These are phyloP conservation scores for Pseudogymnoascus sp. DNA, from an alignment of 2,329 filamentous ascomycete species.

Conservation along the genomic window DNA sequence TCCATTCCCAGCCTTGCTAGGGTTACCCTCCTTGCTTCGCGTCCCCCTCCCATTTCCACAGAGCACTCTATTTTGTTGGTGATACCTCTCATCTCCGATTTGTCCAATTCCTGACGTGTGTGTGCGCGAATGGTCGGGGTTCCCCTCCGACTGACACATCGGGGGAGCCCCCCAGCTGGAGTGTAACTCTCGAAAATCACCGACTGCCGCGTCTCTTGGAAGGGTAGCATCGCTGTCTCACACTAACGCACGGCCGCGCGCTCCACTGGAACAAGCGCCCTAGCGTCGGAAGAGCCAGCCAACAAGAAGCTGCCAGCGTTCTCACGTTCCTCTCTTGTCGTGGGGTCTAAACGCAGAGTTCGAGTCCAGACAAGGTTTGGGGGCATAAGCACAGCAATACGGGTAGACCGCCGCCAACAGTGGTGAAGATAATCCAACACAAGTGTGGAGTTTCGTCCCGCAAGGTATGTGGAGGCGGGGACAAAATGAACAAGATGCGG, in stretches of 20 bases:
- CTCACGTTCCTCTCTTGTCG: neutral
- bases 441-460: neutral
- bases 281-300: neutral
- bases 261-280: neutral
- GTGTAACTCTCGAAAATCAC: neutral
- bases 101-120: neutral
- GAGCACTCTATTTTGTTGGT: constrained; percentile 3
- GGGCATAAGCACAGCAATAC: neutral
- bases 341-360: neutral
- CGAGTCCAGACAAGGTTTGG: constrained; percentile 2
- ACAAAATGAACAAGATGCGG: neutral
- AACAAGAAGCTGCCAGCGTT: neutral
- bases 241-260: constrained; percentile 7
- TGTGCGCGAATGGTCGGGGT: neutral
- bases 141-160: neutral
- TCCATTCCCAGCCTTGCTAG: neutral
- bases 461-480: neutral
- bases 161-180: neutral
- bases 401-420: neutral
- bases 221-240: neutral
- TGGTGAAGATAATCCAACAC: neutral
- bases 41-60: neutral
- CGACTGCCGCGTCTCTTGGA: neutral
- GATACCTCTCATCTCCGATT: constrained; percentile 2
- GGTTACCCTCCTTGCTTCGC: neutral